Evolutionary conservation across 768 basidiomycete genomes (phyloP).

Genomic region (Tulasnella sp.): DNA sequence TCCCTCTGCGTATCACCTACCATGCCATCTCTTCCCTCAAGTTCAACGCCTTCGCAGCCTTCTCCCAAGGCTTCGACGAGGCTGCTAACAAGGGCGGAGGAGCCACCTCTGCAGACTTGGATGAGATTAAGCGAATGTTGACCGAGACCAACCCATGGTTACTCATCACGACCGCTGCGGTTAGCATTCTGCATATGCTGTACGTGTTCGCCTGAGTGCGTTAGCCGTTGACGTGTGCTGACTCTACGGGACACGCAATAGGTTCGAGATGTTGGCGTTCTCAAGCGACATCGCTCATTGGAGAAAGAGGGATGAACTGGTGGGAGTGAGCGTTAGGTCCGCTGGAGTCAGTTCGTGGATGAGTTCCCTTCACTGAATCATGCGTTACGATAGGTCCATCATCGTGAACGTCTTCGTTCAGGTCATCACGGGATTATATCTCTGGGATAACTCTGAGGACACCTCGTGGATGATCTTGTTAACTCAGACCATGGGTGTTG

Average conservation of each 20-base stretch:
- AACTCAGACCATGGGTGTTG: conserved; percentile 73
- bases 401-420: conserved; percentile 90
- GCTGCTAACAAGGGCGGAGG: conserved; percentile 46
- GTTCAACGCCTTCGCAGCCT: conserved; percentile 78
- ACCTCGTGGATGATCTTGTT: conserved; percentile 98
- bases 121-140: conserved; percentile 94
- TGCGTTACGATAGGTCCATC: conserved; percentile 47
- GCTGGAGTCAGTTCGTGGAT: conserved; percentile 34
- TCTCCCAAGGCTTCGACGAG: conserved; percentile 84
- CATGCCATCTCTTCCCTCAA: conserved; percentile 82
- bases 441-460: conserved; percentile 91
- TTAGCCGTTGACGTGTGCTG: not conserved
- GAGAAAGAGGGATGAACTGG: conserved; percentile 90
- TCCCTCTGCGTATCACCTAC: conserved; percentile 80
- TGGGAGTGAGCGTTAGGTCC: conserved; percentile 89
- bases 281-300: conserved; percentile 93
- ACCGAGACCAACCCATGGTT: conserved; percentile 86
- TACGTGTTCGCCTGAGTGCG: conserved; percentile 41
- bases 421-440: conserved; percentile 81
- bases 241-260: not conserved
- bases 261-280: conserved; percentile 56
- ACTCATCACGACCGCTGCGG: conserved; percentile 69
- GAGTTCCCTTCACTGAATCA: conserved; percentile 9
- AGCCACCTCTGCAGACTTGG: conserved; percentile 64
- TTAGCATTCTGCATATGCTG: conserved; percentile 84